phyloP scores from a whole-genome alignment of 1,284 basidiomycete species.

The Afroboletus lepidellus region DNA sequence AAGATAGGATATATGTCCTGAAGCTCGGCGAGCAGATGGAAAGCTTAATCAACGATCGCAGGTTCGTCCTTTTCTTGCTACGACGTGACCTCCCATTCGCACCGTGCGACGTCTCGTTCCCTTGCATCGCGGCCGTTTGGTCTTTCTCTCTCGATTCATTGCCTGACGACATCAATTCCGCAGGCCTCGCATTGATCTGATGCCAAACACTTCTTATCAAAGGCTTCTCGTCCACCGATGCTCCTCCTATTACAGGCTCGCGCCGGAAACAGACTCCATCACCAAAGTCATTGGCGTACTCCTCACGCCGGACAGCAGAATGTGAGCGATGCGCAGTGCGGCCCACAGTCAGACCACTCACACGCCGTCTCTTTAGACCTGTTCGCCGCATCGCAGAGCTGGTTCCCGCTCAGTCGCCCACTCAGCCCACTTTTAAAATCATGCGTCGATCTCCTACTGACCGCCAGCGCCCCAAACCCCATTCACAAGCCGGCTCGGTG shows the following conservation, averaged over 20 bases:
- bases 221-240: conserved; percentile 80
- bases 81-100: background rate
- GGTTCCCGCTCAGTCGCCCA: conserved; percentile 68
- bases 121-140: background rate
- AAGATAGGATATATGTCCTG: conserved; percentile 80
- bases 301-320: conserved; percentile 60
- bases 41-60: conserved; percentile 66
- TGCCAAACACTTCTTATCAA: conserved; percentile 73
- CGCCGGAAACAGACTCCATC: conserved; percentile 62
- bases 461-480: conserved; percentile 49
- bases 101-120: conserved; percentile 2
- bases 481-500: conserved; percentile 65
- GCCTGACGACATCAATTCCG: conserved; percentile 15
- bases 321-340: conserved; percentile 49
- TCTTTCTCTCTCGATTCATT: conserved; percentile 12
- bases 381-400: conserved; percentile 65
- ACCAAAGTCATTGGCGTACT: conserved; percentile 62
- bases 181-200: conserved; percentile 62
- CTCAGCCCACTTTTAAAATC: conserved; percentile 77
- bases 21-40: conserved; percentile 83
- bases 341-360: conserved; percentile 10
- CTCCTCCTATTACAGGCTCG: conserved; percentile 70
- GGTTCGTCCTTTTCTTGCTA: conserved; percentile 43
- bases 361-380: conserved; percentile 47
- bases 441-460: conserved; percentile 65